Evolutionary conservation across 306 rosid genomes (phyloP).

Genomic region (Gynostemma pentaphyllum): DNA sequence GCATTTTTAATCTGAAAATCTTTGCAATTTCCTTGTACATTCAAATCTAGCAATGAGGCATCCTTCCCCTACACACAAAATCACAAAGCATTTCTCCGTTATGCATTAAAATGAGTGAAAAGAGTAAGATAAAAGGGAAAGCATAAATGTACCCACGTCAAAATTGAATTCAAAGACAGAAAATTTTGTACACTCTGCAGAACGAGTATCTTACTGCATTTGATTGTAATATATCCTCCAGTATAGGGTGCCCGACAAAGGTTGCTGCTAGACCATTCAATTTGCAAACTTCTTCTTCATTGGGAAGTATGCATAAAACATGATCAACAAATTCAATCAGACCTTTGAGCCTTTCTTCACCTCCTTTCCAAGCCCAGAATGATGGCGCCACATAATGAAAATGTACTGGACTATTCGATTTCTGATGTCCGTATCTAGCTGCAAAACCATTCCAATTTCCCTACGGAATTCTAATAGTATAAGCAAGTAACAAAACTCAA

Average conservation of each 20-base stretch:
- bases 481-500: constrained; percentile 11
- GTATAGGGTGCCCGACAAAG: constrained; percentile 80
- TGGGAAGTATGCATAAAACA: constrained; percentile 78
- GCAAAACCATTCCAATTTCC: constrained; percentile 46
- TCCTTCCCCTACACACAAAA: constrained; percentile 35
- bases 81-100: constrained; percentile 11
- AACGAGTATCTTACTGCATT: constrained; percentile 32
- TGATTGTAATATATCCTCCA: constrained; percentile 56
- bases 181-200: neutral
- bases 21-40: constrained; percentile 43
- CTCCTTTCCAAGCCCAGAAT: constrained; percentile 99
- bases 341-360: constrained; percentile 74
- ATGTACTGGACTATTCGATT: constrained; percentile 39
- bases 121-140: neutral
- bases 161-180: neutral
- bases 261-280: constrained; percentile 72
- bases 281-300: constrained; percentile 71
- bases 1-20: constrained; percentile 45
- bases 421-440: constrained; percentile 47
- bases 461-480: constrained; percentile 21
- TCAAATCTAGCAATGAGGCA: constrained; percentile 29
- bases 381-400: constrained; percentile 91
- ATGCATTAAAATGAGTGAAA: constrained; percentile 11
- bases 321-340: constrained; percentile 71
- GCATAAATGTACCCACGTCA: neutral